Conservation (phyloP, 371 early-diverging fungal species). For the Nosema muscidifuracis region DNA sequence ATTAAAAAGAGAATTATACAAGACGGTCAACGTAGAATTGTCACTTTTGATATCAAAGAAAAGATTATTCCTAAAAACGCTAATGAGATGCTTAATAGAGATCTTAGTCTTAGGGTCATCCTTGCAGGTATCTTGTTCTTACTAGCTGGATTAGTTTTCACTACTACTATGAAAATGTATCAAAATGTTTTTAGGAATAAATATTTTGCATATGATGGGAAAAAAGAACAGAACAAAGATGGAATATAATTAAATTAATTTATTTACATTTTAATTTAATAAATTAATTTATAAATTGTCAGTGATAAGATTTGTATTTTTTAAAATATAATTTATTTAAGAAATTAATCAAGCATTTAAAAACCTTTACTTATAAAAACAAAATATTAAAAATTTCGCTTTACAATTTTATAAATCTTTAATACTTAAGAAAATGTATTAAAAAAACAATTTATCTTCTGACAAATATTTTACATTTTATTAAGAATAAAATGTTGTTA, state of each 20-base stretch:
- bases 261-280: no score
- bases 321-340: no score
- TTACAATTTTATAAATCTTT: no score
- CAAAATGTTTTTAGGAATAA: conserved; percentile 38
- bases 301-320: no score
- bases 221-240: conserved; percentile 6
- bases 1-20: conserved; percentile 53
- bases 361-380: no score
- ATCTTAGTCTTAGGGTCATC: conserved; percentile 29
- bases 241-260: neutral
- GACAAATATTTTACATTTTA: no score
- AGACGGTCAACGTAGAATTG: conserved; percentile 48
- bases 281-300: no score
- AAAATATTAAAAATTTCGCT: no score
- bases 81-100: conserved; percentile 7
- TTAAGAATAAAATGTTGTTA: no score
- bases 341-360: no score
- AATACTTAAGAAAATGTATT: no score
- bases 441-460: no score
- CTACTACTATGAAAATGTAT: conserved; percentile 57
- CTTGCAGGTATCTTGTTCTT: conserved; percentile 47
- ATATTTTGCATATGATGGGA: conserved; percentile 17
- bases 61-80: conserved; percentile 48
- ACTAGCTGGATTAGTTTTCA: conserved; percentile 53
- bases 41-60: conserved; percentile 54